phyloP scores from a whole-genome alignment of 2,329 filamentous ascomycete species.

The Apiospora malaysiana region DNA sequence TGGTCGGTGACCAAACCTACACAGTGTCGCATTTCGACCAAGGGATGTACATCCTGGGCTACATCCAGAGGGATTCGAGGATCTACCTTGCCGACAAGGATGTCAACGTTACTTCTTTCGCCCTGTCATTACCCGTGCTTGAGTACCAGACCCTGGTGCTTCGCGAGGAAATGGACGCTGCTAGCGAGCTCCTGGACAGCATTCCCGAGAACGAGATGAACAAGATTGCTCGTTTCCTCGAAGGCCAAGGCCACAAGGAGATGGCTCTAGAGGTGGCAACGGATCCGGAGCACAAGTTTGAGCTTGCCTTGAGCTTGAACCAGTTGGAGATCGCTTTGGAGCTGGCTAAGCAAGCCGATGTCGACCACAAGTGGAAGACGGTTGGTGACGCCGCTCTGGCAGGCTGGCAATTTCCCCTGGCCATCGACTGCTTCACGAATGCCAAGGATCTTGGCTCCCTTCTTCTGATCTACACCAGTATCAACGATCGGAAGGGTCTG shows the following conservation, averaged over 20 bases:
- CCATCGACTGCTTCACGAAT: conserved; percentile 90
- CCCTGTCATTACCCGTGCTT: conserved; percentile 87
- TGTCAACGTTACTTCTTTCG: conserved; percentile 87
- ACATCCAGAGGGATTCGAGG: conserved; percentile 92
- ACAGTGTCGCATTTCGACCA: conserved; percentile 97
- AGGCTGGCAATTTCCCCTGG: conserved; percentile 85
- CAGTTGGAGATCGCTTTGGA: conserved; percentile 86
- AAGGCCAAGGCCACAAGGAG: conserved; percentile 97
- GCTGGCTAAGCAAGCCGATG: conserved; percentile 81
- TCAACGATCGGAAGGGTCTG: conserved; percentile 78
- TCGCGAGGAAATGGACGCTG: conserved; percentile 90
- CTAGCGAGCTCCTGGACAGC: conserved; percentile 80
- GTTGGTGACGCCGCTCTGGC: conserved; percentile 90
- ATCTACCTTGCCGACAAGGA: conserved; percentile 98
- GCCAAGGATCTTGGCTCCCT: conserved; percentile 91
- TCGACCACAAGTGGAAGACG: conserved; percentile 98
- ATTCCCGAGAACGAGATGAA: conserved; percentile 95
- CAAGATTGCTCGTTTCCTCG: conserved; percentile 96
- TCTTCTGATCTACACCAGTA: conserved; percentile 86
- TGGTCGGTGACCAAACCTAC: conserved; percentile 97
- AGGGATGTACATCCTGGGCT: conserved; percentile 92
- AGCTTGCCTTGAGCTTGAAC: conserved; percentile 82
- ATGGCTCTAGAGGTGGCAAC: conserved; percentile 93
- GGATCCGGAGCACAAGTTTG: conserved; percentile 95
- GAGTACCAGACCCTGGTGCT: conserved; percentile 98